These are phyloP conservation scores for Sclerotinia glacialis DNA, from an alignment of 2,329 filamentous ascomycete species.

Conservation along the genomic window DNA sequence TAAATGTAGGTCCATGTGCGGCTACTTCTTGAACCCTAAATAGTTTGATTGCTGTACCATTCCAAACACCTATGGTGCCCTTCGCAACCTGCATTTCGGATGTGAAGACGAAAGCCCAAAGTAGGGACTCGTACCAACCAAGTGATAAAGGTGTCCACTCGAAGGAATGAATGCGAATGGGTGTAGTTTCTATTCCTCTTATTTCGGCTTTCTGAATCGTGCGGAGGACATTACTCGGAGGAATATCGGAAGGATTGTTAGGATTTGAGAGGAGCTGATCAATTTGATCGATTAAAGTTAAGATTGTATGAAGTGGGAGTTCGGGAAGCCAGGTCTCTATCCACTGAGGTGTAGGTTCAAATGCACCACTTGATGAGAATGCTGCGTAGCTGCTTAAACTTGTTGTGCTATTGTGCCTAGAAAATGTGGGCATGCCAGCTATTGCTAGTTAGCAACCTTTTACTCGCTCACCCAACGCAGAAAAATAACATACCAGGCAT, in stretches of 20 bases:
- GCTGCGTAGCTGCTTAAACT: slow-evolving; percentile 68
- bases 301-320: slow-evolving; percentile 80
- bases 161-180: slow-evolving; percentile 80
- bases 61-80: slow-evolving; percentile 91
- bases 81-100: slow-evolving; percentile 84
- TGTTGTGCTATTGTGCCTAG: slow-evolving; percentile 83
- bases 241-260: slow-evolving; percentile 46
- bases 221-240: slow-evolving; percentile 49
- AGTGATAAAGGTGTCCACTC: slow-evolving; percentile 89
- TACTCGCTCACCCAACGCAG: neutral
- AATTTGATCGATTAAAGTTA: slow-evolving; percentile 71
- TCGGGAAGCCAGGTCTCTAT: slow-evolving; percentile 94
- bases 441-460: slow-evolving; percentile 24
- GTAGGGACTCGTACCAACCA: slow-evolving; percentile 91
- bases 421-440: slow-evolving; percentile 76
- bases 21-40: slow-evolving; percentile 88
- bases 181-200: slow-evolving; percentile 69
- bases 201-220: slow-evolving; percentile 61
- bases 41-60: slow-evolving; percentile 80
- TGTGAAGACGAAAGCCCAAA: slow-evolving; percentile 92
- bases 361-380: slow-evolving; percentile 57
- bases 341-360: slow-evolving; percentile 80
- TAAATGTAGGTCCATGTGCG: slow-evolving; percentile 73
- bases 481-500: slow-evolving; percentile 59
- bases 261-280: slow-evolving; percentile 53